Percentiles rank a stretch among this genome's conserved stretches.
These are phyloP conservation scores for Plicaturopsis crispa DNA, from an alignment of 768 basidiomycete genomes.

Conservation along the genomic window DNA sequence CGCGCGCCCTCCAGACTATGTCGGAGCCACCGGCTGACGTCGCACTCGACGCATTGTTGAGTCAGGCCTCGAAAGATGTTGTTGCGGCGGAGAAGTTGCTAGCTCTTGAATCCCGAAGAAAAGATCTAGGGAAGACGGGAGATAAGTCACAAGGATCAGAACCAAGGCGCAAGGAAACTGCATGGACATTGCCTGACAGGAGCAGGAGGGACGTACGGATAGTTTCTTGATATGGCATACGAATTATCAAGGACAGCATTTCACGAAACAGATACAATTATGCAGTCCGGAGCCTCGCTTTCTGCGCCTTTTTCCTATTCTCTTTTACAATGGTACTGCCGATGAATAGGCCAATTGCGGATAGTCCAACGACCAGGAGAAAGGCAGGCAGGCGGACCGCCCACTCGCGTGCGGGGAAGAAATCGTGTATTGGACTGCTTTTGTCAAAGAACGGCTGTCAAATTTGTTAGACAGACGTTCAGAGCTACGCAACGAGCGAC, in stretches of 20 bases:
- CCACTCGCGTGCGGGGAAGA: slow-evolving; percentile 91
- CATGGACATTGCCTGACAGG: no score
- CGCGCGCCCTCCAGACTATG: slow-evolving; percentile 44
- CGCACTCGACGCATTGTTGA: slow-evolving; percentile 37
- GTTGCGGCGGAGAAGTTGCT: slow-evolving; percentile 65
- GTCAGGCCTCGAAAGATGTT: slow-evolving; percentile 56
- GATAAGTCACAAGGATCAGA: no score
- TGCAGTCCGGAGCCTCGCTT: slow-evolving; percentile 54
- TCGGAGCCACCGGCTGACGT: slow-evolving; percentile 43
- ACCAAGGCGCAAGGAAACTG: no score
- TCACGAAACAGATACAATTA: no score
- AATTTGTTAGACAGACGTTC: slow-evolving; percentile 8
- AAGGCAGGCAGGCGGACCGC: slow-evolving; percentile 82
- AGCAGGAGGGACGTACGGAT: slow-evolving; percentile 11
- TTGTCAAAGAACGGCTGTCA: slow-evolving; percentile 77
- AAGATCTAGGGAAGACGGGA: slow-evolving; percentile 20
- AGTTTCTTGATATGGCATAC: neutral
- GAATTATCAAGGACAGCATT: no score
- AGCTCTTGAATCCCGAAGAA: slow-evolving; percentile 31
- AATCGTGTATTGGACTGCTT: slow-evolving; percentile 62
- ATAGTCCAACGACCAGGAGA: slow-evolving; percentile 71
- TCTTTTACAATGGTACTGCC: slow-evolving; percentile 70
- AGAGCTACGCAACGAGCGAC: no score
- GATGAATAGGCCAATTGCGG: slow-evolving; percentile 77
- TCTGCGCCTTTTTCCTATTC: slow-evolving; percentile 58